Evolutionary conservation across 2,329 filamentous ascomycete species (phyloP).

Genomic region (Cercospora sp.): DNA sequence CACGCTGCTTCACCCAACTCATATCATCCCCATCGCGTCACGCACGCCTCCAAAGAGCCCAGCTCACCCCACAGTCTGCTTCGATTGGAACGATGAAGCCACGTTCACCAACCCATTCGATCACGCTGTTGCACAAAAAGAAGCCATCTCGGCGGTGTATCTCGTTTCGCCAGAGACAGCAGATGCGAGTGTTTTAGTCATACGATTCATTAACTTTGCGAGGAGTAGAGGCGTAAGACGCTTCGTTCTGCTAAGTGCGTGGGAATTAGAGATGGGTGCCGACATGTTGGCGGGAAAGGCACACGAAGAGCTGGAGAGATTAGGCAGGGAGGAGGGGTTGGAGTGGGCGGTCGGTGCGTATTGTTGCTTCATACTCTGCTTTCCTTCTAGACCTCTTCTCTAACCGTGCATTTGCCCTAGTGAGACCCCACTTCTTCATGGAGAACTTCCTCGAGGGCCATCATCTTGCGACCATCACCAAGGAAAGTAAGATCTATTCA

Average conservation of each 20-base stretch:
- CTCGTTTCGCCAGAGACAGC: constrained; percentile 43
- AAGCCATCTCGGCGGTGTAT: constrained; percentile 43
- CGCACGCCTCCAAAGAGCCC: constrained; percentile 12
- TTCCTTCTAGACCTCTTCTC: background rate
- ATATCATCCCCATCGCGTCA: constrained; percentile 15
- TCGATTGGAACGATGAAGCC: constrained; percentile 49
- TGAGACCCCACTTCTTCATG: constrained; percentile 54
- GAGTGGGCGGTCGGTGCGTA: constrained; percentile 43
- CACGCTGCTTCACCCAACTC: constrained; percentile 13
- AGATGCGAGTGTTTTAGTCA: constrained; percentile 40
- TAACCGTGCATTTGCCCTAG: background rate
- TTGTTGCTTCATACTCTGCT: background rate
- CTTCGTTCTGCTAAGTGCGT: constrained; percentile 47
- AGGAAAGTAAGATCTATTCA: constrained; percentile 47
- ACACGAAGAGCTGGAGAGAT: constrained; percentile 17
- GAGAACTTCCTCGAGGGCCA: constrained; percentile 49
- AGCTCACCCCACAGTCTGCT: constrained; percentile 28
- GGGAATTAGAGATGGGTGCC: constrained; percentile 15
- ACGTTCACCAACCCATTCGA: constrained; percentile 45
- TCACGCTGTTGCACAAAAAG: constrained; percentile 14
- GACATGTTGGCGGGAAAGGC: constrained; percentile 16
- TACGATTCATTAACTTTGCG: constrained; percentile 48
- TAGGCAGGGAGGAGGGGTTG: constrained; percentile 32
- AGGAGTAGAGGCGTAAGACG: constrained; percentile 41
- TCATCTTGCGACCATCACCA: constrained; percentile 38